phyloP scores from a whole-genome alignment of 1,139 yeast genomes.

The Sugiyamaella castrensis region DNA sequence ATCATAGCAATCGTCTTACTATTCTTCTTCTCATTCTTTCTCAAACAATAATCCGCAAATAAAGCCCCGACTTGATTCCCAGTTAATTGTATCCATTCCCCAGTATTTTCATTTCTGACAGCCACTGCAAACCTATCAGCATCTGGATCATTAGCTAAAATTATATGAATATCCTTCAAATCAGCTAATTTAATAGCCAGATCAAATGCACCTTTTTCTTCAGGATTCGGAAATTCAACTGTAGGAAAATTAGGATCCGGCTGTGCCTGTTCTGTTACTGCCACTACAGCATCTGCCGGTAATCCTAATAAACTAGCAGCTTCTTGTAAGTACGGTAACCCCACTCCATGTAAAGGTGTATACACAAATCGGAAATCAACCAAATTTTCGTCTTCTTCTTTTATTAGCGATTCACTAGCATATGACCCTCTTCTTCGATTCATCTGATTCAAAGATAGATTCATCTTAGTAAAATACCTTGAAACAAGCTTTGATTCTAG shows the following conservation, averaged over 20 bases:
- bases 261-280: constrained; percentile 56
- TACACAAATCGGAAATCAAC: constrained; percentile 55
- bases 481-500: constrained; percentile 19
- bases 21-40: constrained; percentile 34
- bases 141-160: constrained; percentile 92
- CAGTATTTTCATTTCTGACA: constrained; percentile 40
- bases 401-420: constrained; percentile 3
- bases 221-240: constrained; percentile 91
- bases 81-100: constrained; percentile 71
- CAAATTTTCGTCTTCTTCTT: constrained; percentile 21
- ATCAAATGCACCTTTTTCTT: constrained; percentile 86
- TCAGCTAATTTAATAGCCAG: constrained; percentile 60
- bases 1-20: constrained; percentile 53
- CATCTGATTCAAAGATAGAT: not conserved
- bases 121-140: constrained; percentile 89
- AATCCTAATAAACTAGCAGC: constrained; percentile 33
- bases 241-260: constrained; percentile 89
- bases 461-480: constrained; percentile 26
- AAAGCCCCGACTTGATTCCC: constrained; percentile 90
- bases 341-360: constrained; percentile 97
- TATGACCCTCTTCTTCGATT: constrained; percentile 1
- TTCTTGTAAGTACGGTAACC: constrained; percentile 42
- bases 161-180: constrained; percentile 46
- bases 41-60: constrained; percentile 65
- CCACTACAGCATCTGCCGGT: constrained; percentile 38